phyloP scores from a whole-genome alignment of 2,329 filamentous ascomycete species.

The Aspergillus sp. region DNA sequence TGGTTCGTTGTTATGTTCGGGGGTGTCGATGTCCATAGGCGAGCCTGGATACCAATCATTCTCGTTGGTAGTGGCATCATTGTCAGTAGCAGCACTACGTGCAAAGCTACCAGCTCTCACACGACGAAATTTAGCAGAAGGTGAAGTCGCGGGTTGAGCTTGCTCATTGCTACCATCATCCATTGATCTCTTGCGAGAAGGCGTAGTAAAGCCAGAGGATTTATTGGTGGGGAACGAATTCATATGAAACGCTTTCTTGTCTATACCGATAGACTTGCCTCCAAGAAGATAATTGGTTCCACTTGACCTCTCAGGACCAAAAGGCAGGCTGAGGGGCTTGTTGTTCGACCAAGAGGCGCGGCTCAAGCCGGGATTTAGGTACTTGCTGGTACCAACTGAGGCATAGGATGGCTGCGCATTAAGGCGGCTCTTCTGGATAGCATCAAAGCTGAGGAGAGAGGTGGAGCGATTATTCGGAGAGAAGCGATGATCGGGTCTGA shows the following conservation, averaged over 20 bases:
- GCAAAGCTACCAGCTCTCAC: conserved; percentile 7
- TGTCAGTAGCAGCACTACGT: background rate
- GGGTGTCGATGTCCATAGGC: background rate
- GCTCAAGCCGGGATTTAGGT: background rate
- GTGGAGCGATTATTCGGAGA: conserved; percentile 11
- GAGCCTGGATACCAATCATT: background rate
- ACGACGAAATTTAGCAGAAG: conserved; percentile 19
- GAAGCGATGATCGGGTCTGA: conserved; percentile 11
- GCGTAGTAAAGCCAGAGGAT: background rate
- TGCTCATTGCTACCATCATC: conserved; percentile 7
- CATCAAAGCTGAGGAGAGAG: background rate
- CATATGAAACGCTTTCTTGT: background rate
- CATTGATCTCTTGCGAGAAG: conserved; percentile 18
- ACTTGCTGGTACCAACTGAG: background rate
- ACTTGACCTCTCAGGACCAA: background rate
- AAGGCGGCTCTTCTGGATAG: too few relatives aligned
- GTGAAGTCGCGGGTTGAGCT: background rate
- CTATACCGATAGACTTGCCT: background rate
- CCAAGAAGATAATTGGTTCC: background rate
- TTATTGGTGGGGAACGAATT: background rate
- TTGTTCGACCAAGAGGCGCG: background rate
- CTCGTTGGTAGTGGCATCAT: background rate
- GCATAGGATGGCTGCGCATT: background rate
- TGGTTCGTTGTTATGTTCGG: background rate
- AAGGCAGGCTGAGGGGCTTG: background rate